Evolutionary conservation across 2,329 filamentous ascomycete genomes (phyloP).

Genomic region (Trichocomaceae sp.): DNA sequence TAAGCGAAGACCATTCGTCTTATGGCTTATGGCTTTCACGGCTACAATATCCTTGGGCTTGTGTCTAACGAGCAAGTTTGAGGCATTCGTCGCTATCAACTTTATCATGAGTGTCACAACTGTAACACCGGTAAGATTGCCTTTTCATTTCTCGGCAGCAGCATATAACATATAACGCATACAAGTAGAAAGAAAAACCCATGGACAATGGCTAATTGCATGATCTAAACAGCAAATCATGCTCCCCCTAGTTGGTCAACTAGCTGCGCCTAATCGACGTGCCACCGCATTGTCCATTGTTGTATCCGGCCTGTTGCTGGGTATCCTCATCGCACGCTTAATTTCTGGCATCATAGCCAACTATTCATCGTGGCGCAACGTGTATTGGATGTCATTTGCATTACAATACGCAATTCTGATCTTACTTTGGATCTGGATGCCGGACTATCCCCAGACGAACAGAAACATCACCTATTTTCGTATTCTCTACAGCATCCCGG

Average conservation of each 20-base stretch:
- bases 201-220: slow-evolving; percentile 65
- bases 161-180: too few species aligned
- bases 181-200: too few species aligned
- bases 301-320: slow-evolving; percentile 66
- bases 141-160: background rate
- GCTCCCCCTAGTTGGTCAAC: slow-evolving; percentile 73
- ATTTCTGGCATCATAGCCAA: slow-evolving; percentile 69
- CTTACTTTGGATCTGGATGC: slow-evolving; percentile 66
- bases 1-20: slow-evolving; percentile 61
- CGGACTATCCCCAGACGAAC: slow-evolving; percentile 72
- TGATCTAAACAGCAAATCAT: slow-evolving; percentile 50
- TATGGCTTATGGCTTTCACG: slow-evolving; percentile 61
- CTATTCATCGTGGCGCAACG: slow-evolving; percentile 65
- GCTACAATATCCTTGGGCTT: slow-evolving; percentile 62
- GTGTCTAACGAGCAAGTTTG: slow-evolving; percentile 60
- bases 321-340: slow-evolving; percentile 68
- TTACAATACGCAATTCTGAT: slow-evolving; percentile 62
- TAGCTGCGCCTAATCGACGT: slow-evolving; percentile 62
- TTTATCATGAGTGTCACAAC: slow-evolving; percentile 72
- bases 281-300: slow-evolving; percentile 67
- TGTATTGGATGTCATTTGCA: slow-evolving; percentile 72
- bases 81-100: slow-evolving; percentile 61
- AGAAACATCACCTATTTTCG: slow-evolving; percentile 58
- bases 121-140: slow-evolving; percentile 55
- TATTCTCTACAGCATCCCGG: slow-evolving; percentile 58